Conservation (phyloP, 257 asterid genomes). For the Handroanthus guayacan region DNA sequence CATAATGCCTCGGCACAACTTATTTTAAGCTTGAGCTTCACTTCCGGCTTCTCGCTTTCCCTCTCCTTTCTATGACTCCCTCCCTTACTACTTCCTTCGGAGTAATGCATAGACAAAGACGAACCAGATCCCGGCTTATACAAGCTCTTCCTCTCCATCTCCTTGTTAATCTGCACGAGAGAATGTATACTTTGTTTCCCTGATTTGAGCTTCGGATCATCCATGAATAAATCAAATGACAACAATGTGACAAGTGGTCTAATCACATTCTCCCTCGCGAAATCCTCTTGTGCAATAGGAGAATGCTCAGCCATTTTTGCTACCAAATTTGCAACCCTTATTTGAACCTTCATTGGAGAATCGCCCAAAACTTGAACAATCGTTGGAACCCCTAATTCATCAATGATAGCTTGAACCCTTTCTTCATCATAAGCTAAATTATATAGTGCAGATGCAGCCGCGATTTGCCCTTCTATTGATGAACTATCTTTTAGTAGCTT, state of each 20-base stretch:
- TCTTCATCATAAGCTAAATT: conserved; percentile 64
- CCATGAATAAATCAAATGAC: conserved; percentile 66
- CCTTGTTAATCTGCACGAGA: conserved; percentile 72
- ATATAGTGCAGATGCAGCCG: conserved; percentile 63
- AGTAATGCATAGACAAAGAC: conserved; percentile 49
- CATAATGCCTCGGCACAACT: conserved; percentile 77
- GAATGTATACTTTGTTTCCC: conserved; percentile 66
- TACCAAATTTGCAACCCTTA: conserved; percentile 65
- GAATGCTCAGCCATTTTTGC: conserved; percentile 73
- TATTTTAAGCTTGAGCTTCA: conserved; percentile 61
- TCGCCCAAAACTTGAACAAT: conserved; percentile 70
- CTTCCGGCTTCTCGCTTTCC: conserved; percentile 71
- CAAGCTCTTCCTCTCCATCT: conserved; percentile 58
- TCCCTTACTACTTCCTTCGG: conserved; percentile 61
- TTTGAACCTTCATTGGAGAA: conserved; percentile 74
- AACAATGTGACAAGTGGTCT: conserved; percentile 76
- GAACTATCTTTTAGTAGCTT: conserved; percentile 70
- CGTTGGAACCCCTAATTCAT: conserved; percentile 59
- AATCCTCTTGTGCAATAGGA: conserved; percentile 69
- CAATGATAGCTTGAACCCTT: conserved; percentile 56
- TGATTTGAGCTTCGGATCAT: conserved; percentile 53
- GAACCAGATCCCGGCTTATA: conserved; percentile 52
- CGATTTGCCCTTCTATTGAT: conserved; percentile 67
- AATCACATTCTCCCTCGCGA: conserved; percentile 80
- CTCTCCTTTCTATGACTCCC: conserved; percentile 59